Base-by-base conservation (phyloP, 305 asterid genomes). In the Fraxinus latifolia region DNA sequence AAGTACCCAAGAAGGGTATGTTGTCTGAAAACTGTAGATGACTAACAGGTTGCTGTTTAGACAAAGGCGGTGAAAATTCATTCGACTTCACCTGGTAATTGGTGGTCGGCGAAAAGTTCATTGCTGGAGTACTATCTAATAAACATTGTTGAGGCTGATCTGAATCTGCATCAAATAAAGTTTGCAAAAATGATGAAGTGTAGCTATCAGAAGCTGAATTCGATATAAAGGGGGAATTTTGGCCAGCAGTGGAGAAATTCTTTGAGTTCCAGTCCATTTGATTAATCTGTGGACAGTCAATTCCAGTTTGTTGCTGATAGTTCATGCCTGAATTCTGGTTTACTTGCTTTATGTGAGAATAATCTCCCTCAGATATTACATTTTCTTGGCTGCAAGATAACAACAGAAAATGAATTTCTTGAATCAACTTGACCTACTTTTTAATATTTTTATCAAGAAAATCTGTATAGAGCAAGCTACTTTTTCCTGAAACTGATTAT, bases 201-300 rank as follows among this genome's bases (percentile, higher is more conserved):
- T 84, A 89, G 80, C 84, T 79, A 60, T 84, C 84, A 60, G 92
- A 89, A 78, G 83, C 58, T 70, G 92, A 82, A 77, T 83, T 86
- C 25, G 82, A 34, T 17, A 83, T 79, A 81, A 74, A 86, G 32
- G 87, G 62, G 27, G 87, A 77, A 50, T 81, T 81, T 82, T 80
- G 72, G 77, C n/a, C 68, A 37, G 19, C 33, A 78, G 81, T 73
- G 81, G 65, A 7, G 82, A 77, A 80, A 81, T 72, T 77, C 84
- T 75, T 47, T 84, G 77, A 37, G 77, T n/a, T 80, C 80, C 77
- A 31, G 36, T 77, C 73, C 78, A 79, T 79, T 79, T 80, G 81
- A 78, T 77, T 75, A 79, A 55, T 29, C 5, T 23, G 34, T 74
- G 76, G 47, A 74, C 84, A 79, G 80, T 76, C 82, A 77, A 76